phyloP scores from a whole-genome alignment of 2,329 filamentous ascomycete species.

The Fusarium aywerte region DNA sequence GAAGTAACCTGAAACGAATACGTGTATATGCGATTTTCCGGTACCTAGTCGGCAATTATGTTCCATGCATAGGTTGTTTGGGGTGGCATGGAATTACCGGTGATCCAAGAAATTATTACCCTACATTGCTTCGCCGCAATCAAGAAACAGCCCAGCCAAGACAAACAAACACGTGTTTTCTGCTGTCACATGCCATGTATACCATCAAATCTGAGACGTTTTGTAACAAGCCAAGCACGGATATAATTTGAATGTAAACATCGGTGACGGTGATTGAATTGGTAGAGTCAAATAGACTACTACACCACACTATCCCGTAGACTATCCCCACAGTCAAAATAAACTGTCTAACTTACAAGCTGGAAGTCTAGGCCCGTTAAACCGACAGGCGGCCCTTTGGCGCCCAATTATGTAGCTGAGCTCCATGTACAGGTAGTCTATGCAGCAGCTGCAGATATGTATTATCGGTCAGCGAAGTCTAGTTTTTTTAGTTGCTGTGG shows the following conservation, averaged over 20 bases:
- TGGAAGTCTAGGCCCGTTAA: conserved; percentile 26
- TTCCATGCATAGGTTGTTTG: neutral
- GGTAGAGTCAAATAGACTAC: neutral
- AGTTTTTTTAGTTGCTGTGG: conserved; percentile 5
- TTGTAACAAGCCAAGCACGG: neutral
- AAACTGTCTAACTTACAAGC: neutral
- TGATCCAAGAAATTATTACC: neutral
- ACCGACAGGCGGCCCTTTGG: conserved; percentile 13
- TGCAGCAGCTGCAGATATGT: neutral
- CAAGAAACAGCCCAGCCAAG: conserved; percentile 16
- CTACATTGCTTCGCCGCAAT: conserved; percentile 5
- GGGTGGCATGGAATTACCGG: conserved; percentile 14
- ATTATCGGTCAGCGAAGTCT: conserved; percentile 12
- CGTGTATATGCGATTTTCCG: no score
- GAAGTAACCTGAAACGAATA: conserved; percentile 39
- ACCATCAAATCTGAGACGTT: conserved; percentile 29
- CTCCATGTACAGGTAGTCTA: conserved; percentile 7
- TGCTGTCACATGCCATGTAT: conserved; percentile 24
- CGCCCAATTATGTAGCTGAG: conserved; percentile 23
- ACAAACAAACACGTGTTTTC: conserved; percentile 26
- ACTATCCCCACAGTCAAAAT: conserved; percentile 30
- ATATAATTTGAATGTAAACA: neutral
- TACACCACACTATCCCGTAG: neutral
- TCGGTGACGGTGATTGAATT: neutral
- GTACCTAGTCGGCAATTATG: conserved; percentile 10